These are phyloP conservation scores for Collybia sp. DNA, from an alignment of 768 basidiomycete species.

Conservation along the genomic window DNA sequence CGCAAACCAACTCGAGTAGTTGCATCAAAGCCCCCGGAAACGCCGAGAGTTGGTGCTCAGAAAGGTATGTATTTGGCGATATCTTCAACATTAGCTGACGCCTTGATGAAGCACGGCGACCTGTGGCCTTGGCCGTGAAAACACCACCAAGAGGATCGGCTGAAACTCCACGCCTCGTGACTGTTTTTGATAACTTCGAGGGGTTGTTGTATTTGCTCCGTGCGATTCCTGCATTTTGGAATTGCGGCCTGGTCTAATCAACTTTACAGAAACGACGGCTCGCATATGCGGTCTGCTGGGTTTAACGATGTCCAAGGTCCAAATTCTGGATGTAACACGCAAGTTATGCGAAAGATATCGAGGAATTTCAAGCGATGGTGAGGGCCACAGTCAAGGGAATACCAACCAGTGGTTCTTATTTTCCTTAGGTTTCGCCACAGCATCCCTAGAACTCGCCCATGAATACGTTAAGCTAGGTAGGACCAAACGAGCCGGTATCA, in stretches of 20 bases:
- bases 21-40: constrained; percentile 17
- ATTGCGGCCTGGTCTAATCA: constrained; percentile 1
- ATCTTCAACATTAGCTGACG: constrained; percentile 5
- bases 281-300: constrained; percentile 69
- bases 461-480: constrained; percentile 83
- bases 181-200: constrained; percentile 34
- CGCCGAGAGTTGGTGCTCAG: constrained; percentile 37
- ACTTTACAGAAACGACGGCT: constrained; percentile 43
- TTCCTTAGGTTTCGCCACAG: constrained; percentile 49
- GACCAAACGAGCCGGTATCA: constrained; percentile 52
- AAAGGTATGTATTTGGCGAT: constrained; percentile 21
- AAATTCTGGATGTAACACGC: constrained; percentile 59
- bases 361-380: constrained; percentile 44
- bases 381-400: constrained; percentile 9
- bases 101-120: constrained; percentile 19
- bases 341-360: constrained; percentile 50
- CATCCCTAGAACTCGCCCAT: constrained; percentile 69
- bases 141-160: constrained; percentile 20
- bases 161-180: constrained; percentile 8
- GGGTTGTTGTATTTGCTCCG: constrained; percentile 48
- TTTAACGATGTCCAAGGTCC: constrained; percentile 60
- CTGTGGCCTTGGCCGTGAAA: constrained; percentile 16
- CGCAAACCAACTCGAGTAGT: neutral
- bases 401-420: neutral
- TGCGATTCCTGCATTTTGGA: constrained; percentile 24